Base-by-base conservation (phyloP, 2,329 filamentous ascomycete species). In the Ophiosphaerella herpotricha region DNA sequence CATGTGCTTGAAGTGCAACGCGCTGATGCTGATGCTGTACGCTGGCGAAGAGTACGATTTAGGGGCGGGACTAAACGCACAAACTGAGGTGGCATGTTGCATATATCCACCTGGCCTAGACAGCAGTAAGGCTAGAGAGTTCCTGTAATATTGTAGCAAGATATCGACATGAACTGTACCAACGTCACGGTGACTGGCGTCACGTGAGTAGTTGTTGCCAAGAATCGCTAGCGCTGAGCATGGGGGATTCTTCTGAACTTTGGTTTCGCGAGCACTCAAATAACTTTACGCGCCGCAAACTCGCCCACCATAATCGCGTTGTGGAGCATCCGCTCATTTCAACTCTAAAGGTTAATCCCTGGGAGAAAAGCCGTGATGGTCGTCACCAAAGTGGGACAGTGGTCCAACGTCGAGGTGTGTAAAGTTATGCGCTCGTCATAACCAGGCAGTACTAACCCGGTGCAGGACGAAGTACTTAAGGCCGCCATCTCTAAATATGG, bases 401-500 rank as follows among this genome's bases (percentile, higher is more conserved):
- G 84, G 84, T 86, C 84, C 39, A 42, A 42, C 11, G 39, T 42
- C 39, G 39, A 42, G 26, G 26, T 29, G 11, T 29, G 26, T 29
- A 29, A 29, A 8, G 26, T 29, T 29, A 29, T 29, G 26, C 26
- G 26, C 6, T 29, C 26, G 4, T 29, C 26, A 4, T 11, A 29
- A 8, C 6, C 26, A 29, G 26, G 26, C 11, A 11, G 11, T 29
- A 29, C 26, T 29, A 11, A 29, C 11, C 11, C 6, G 26, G 85
- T 87, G 59, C 84, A 87, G 81, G 94, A 99, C 78, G 94, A 99
- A 77, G 96, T 97, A 68, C 88, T 99, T 77, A 97, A 97, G 77
- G 92, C 91, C 48, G 64, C 70, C 53, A 72, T 75, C 44, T 73
- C 68, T 34, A 75, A 75, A 49, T 76, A 76, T 67, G 74, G 74